These are phyloP conservation scores for Dendrobium catenatum DNA, from an alignment of 106 monocot genomes.

Conservation along the genomic window DNA sequence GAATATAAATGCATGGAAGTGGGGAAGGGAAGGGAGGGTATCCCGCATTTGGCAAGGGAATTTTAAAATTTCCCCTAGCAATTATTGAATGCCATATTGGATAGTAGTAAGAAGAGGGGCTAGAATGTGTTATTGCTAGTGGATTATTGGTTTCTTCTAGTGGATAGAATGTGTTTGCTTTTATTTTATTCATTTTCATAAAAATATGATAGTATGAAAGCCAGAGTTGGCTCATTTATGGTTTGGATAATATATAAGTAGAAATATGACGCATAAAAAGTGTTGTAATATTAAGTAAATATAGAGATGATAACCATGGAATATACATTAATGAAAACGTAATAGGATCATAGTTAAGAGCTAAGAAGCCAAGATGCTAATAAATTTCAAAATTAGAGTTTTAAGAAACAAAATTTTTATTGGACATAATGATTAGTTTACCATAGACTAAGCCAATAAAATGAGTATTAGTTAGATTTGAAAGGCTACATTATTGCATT, in stretches of 20 bases:
- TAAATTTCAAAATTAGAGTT: not conserved
- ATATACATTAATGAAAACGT: not conserved
- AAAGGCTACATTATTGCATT: no score
- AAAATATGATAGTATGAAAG: not conserved
- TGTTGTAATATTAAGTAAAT: not conserved
- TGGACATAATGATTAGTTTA: not conserved
- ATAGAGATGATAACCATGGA: not conserved
- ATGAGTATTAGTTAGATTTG: not conserved
- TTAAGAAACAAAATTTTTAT: not conserved
- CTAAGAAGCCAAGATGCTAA: not conserved
- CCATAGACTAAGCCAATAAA: not conserved
- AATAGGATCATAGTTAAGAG: not conserved
- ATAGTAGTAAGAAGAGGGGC: not conserved
- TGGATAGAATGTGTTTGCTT: not conserved
- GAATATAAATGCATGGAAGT: no score
- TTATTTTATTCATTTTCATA: not conserved
- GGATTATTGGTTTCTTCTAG: not conserved
- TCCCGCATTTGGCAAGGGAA: not conserved
- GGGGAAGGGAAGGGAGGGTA: not conserved
- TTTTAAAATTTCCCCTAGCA: not conserved
- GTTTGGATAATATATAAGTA: not conserved
- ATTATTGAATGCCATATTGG: not conserved
- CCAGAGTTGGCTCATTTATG: not conserved
- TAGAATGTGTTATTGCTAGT: not conserved
- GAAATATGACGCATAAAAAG: not conserved